These are phyloP conservation scores for Oxytropis ochrocephala DNA, from an alignment of 306 rosid genomes.

Conservation along the genomic window DNA sequence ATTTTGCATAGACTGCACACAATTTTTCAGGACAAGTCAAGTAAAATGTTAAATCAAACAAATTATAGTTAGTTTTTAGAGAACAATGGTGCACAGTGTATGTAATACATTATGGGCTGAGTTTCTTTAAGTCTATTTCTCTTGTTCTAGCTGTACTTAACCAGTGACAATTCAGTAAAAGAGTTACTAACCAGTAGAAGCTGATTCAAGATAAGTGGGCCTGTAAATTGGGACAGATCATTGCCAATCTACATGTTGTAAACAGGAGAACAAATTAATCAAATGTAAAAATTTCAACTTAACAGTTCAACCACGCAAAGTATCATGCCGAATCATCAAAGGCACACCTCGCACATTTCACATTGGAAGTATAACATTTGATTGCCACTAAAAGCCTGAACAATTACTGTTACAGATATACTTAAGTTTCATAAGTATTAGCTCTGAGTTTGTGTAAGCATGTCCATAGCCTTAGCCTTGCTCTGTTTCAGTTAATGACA, in stretches of 20 bases:
- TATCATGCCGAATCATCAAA: constrained; percentile 12
- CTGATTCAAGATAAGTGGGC: constrained; percentile 75
- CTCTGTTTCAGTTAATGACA: too few relatives aligned
- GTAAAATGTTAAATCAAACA: constrained; percentile 1
- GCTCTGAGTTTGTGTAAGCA: too few relatives aligned
- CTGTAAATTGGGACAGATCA: constrained; percentile 77
- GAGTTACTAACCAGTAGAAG: constrained; percentile 64
- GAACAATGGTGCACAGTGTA: not conserved
- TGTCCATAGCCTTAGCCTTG: too few relatives aligned
- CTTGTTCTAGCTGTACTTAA: not conserved
- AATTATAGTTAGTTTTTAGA: not conserved
- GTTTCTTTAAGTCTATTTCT: not conserved
- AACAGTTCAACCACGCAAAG: constrained; percentile 11
- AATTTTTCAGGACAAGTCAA: constrained; percentile 16
- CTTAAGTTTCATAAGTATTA: too few relatives aligned
- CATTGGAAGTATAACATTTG: not conserved
- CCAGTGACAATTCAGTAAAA: constrained; percentile 18
- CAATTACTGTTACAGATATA: not conserved
- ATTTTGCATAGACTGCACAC: constrained; percentile 83
- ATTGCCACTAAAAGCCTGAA: not conserved
- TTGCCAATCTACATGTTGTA: constrained; percentile 64
- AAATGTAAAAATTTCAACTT: not conserved
- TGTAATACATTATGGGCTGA: not conserved
- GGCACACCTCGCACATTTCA: not conserved
- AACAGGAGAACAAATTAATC: constrained; percentile 17